Evolutionary conservation across 768 basidiomycete species (phyloP).

Genomic region (Leucocoprinus leucothites): DNA sequence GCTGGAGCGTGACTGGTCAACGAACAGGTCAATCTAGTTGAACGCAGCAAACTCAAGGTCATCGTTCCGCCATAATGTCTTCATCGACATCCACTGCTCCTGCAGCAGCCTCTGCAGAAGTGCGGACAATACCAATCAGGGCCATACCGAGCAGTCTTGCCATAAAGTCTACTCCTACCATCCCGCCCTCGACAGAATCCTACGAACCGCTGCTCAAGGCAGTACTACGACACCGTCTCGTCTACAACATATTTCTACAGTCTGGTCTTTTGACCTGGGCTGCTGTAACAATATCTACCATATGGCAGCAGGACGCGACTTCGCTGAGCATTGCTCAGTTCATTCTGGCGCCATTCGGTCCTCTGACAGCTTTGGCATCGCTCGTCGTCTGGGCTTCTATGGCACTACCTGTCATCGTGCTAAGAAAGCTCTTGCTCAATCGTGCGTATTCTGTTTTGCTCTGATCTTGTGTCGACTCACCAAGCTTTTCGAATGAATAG

Average conservation of each 20-base stretch:
- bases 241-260: slow-evolving; percentile 46
- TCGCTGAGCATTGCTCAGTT: slow-evolving; percentile 26
- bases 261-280: slow-evolving; percentile 48
- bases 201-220: slow-evolving; percentile 68
- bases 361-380: slow-evolving; percentile 40
- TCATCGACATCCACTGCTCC: too few species aligned
- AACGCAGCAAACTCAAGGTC: too few species aligned
- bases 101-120: too few species aligned
- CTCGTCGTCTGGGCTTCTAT: slow-evolving; percentile 45
- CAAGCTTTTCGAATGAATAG: slow-evolving; percentile 24
- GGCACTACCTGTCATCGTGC: slow-evolving; percentile 54
- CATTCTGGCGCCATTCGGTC: slow-evolving; percentile 37
- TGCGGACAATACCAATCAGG: slow-evolving; percentile 33
- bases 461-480: not conserved
- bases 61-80: too few species aligned
- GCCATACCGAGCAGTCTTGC: slow-evolving; percentile 45
- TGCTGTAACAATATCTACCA: slow-evolving; percentile 35
- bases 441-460: slow-evolving; percentile 29
- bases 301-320: slow-evolving; percentile 37
- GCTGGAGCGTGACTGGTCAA: too few species aligned
- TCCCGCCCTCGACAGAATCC: slow-evolving; percentile 54
- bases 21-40: too few species aligned
- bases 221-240: slow-evolving; percentile 58
- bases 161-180: slow-evolving; percentile 47
- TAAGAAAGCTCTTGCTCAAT: slow-evolving; percentile 57